Base-by-base conservation (phyloP, 1,284 basidiomycete species). In the Pterulicium gracile region DNA sequence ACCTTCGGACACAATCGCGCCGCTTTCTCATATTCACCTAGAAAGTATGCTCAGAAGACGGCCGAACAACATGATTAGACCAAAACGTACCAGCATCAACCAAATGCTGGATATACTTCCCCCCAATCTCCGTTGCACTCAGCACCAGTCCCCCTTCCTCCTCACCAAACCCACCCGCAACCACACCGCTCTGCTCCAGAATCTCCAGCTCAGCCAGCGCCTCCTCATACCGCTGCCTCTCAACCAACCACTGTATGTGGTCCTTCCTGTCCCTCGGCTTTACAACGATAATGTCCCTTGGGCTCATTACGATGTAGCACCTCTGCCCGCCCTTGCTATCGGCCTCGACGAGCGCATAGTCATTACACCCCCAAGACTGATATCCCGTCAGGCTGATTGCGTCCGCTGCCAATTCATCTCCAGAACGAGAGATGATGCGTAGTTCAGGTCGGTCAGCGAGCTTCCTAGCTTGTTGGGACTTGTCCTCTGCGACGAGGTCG, bases 181-280 rank as follows among this genome's bases (percentile, higher is more conserved):
- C 35, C 45, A 45, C 45, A 23, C 45, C 58, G 40, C 61, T 58
- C 2, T 57, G 61, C 50, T 69, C 68, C 19, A 79, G 70, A 51
- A 72, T 72, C 62, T 96, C 92, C n/a, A 92, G 78, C 47, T 81
- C 82, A 20, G 75, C 77, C 50, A 98, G 67, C 0, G 96, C 96
- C 57, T 96, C 91, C 54, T 93, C 88, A 58, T 91, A 98, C 50
- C 80, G 67, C 58, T 79, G 72, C 51, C 81, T 74, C 57, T 97
- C 90, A 14, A 98, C 82, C 14, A 99, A 69, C 95, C 95, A 99
- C 10, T 78, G 72, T 42, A 98, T 79, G 58, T 96, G 93, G 61
- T 99, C 96, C 55, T 79, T 77, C 58, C 79, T 76, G 65, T 97
- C 94, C 47, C 96, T 72, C 18, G 88, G 84, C 52, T 80, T 77